Conservation (phyloP, 2,329 filamentous ascomycete genomes). For the Fusarium sp. region DNA sequence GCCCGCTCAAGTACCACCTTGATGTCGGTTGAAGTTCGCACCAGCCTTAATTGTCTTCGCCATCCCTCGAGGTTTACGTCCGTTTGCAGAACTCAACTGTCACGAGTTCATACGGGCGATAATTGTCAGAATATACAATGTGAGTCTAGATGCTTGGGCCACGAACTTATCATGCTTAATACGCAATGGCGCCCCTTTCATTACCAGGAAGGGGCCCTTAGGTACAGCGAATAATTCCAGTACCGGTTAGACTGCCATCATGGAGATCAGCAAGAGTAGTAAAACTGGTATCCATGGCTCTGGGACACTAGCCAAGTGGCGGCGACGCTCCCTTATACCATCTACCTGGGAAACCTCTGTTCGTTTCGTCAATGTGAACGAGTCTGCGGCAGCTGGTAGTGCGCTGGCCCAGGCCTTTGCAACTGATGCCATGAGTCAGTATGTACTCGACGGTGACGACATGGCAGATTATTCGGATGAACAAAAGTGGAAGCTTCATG, state of each 20-base stretch:
- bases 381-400: slow-evolving; percentile 76
- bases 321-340: slow-evolving; percentile 61
- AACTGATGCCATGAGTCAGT: slow-evolving; percentile 77
- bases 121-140: slow-evolving; percentile 65
- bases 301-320: slow-evolving; percentile 44
- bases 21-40: slow-evolving; percentile 69
- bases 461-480: slow-evolving; percentile 70
- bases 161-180: slow-evolving; percentile 38
- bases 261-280: slow-evolving; percentile 53
- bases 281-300: slow-evolving; percentile 22
- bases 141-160: slow-evolving; percentile 42
- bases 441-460: slow-evolving; percentile 79
- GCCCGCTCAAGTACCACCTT: slow-evolving; percentile 56
- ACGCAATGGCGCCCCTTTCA: slow-evolving; percentile 31
- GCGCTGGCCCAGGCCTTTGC: slow-evolving; percentile 83
- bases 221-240: slow-evolving; percentile 34
- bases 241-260: slow-evolving; percentile 50
- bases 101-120: slow-evolving; percentile 65
- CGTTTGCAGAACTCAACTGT: slow-evolving; percentile 65
- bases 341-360: slow-evolving; percentile 64
- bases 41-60: slow-evolving; percentile 65
- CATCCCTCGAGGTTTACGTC: slow-evolving; percentile 68
- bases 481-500: slow-evolving; percentile 79
- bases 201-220: slow-evolving; percentile 30
- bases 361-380: slow-evolving; percentile 70